These are phyloP conservation scores for Macadamia tetraphylla DNA, from an alignment of 164 flowering plant species.

Conservation along the genomic window DNA sequence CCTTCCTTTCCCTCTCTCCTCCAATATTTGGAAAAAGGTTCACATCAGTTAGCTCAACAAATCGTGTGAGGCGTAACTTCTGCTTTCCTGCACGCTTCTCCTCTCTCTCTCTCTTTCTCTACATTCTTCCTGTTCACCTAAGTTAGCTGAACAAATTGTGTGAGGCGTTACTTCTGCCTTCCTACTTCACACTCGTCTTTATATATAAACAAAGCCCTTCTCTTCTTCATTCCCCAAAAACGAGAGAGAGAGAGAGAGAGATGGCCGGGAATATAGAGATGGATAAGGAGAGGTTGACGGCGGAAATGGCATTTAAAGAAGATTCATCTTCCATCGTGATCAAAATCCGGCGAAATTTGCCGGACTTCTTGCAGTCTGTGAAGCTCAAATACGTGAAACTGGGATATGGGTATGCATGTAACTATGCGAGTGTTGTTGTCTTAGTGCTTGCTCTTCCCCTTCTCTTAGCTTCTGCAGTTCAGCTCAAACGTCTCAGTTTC, in stretches of 20 bases:
- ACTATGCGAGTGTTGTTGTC: slow-evolving; percentile 12
- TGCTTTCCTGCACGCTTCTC: too few species aligned
- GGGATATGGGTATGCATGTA: slow-evolving; percentile 20
- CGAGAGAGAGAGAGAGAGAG: background rate
- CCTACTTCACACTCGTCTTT: background rate
- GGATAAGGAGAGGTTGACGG: slow-evolving; percentile 56
- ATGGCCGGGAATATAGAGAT: slow-evolving; percentile 29
- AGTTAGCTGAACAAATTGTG: slow-evolving; percentile 1
- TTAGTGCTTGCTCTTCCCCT: background rate
- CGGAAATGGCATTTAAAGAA: slow-evolving; percentile 47
- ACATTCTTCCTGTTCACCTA: background rate
- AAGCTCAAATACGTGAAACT: slow-evolving; percentile 85
- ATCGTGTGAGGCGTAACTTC: too few species aligned
- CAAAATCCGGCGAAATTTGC: slow-evolving; percentile 53
- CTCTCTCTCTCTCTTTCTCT: too few species aligned
- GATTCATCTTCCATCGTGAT: slow-evolving; percentile 63
- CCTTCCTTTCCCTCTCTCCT: too few species aligned
- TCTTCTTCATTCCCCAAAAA: background rate
- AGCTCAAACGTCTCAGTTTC: slow-evolving; percentile 2
- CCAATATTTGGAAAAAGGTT: too few species aligned
- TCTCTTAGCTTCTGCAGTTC: background rate
- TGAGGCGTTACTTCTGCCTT: slow-evolving; percentile 1
- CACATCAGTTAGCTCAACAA: too few species aligned
- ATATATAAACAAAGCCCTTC: slow-evolving; percentile 4
- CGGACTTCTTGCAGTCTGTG: slow-evolving; percentile 65